Evolutionary conservation across 768 basidiomycete species (phyloP).

Genomic region (Jaapia argillacea): DNA sequence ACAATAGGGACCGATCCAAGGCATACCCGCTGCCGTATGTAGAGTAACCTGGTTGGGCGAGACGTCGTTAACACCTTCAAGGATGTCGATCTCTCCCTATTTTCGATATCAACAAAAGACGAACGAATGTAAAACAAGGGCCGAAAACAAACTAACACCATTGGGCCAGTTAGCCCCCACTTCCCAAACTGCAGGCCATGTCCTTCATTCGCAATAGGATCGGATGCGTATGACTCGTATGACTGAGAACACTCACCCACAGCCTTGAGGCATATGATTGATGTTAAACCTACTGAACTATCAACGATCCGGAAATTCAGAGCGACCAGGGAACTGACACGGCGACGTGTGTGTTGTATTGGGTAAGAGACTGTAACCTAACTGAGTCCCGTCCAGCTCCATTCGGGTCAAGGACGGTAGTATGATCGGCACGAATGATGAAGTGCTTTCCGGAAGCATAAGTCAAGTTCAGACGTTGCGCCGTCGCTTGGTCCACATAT

Average conservation of each 20-base stretch:
- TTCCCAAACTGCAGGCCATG: constrained; percentile 18
- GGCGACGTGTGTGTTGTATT: constrained; percentile 14
- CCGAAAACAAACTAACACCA: constrained; percentile 13
- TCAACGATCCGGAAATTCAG: too few species aligned
- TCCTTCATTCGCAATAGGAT: constrained; percentile 6
- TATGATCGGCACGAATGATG: constrained; percentile 15
- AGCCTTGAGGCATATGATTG: constrained; percentile 19
- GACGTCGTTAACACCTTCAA: constrained; percentile 18
- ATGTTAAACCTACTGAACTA: constrained; percentile 11
- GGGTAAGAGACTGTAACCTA: constrained; percentile 13
- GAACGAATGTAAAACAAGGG: constrained; percentile 13
- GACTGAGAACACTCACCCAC: constrained; percentile 10
- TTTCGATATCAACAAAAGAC: too few species aligned
- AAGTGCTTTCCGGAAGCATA: constrained; percentile 13
- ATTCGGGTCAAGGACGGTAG: constrained; percentile 10
- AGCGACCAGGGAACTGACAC: constrained; percentile 7
- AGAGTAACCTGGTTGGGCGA: constrained; percentile 14
- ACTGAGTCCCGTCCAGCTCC: constrained; percentile 17
- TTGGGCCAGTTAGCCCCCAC: constrained; percentile 14
- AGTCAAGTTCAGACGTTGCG: constrained; percentile 14
- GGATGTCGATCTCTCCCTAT: constrained; percentile 15
- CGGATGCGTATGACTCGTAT: not conserved
- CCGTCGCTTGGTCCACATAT: constrained; percentile 13
- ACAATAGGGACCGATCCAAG: too few species aligned
- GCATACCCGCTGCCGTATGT: constrained; percentile 17